Evolutionary conservation across 2,329 filamentous ascomycete genomes (phyloP).

Genomic region (Ustulina deusta): DNA sequence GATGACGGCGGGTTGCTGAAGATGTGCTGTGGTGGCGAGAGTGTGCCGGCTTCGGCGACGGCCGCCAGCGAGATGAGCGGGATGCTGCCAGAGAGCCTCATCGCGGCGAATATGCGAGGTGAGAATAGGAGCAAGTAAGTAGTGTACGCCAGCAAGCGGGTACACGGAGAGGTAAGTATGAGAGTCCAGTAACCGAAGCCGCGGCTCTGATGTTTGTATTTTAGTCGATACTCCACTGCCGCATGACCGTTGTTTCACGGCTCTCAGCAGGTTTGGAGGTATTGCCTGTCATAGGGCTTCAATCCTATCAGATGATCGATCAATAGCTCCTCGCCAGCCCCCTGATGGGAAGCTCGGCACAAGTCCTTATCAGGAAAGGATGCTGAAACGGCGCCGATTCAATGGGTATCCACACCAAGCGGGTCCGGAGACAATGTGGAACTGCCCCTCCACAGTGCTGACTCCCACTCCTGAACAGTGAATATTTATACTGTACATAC

Average conservation of each 20-base stretch:
- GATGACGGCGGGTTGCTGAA: constrained; percentile 57
- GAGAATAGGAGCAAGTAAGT: not conserved
- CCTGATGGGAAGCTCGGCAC: not conserved
- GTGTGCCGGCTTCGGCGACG: constrained; percentile 39
- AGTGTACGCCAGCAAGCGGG: too few species aligned
- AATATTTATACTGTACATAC: not conserved
- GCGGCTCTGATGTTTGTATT: not conserved
- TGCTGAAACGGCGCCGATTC: not conserved
- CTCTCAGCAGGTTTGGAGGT: not conserved
- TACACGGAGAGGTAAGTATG: too few species aligned
- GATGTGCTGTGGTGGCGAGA: constrained; percentile 46
- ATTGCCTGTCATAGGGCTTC: not conserved
- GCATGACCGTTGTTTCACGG: not conserved
- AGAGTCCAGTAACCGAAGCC: not conserved
- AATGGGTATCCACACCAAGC: not conserved
- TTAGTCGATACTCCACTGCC: not conserved
- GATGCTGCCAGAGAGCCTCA: constrained; percentile 47
- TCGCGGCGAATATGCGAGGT: constrained; percentile 38
- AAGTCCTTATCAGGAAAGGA: not conserved
- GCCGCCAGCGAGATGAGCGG: constrained; percentile 44
- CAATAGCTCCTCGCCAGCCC: not conserved
- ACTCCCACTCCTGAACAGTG: not conserved
- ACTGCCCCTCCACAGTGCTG: not conserved
- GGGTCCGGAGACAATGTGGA: not conserved
- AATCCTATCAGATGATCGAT: constrained; percentile 9